Base-by-base conservation (phyloP, 2,329 filamentous ascomycete species). In the Drechslerella dactyloides region DNA sequence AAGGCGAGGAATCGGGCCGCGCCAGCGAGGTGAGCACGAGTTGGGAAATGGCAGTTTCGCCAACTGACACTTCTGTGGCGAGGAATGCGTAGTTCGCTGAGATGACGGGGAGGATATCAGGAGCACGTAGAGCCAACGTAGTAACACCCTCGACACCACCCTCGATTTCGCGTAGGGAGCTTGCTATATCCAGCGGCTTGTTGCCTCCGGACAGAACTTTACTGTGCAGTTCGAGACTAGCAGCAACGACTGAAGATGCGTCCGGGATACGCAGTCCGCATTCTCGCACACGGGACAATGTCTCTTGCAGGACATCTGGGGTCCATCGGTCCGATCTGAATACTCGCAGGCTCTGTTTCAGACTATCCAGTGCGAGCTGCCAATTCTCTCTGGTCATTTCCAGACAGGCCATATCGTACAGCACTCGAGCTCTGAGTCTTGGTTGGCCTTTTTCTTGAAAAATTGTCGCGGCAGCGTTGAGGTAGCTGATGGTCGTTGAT, bases 141-240 rank as follows among this genome's bases (percentile, higher is more conserved):
- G 85, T 85, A 69, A 82, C 85, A 1, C 80, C 77, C 24, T 65
- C 48, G 13, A 81, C 78, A 1, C 80, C 73, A 0, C 77, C 74
- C 1, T 78, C 75, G 1, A 86, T 75, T 4, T 80, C 85, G 10
- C 86, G 81, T 1, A 89, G 79, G 2, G 85, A 85, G 74, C 81
- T 85, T 2, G 80, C 79, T 11, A 89, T 81, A 75, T 89, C 84
- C 11, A 61, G 33, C 27, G 55, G 33, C 19, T 46, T 61, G 5
- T 23, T 19, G 35, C 48, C 52, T 15, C 19, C n/a, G 1, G 69
- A 58, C 85, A 78, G 79, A 87, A 86, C 82, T 50, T 79, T 83
- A 66, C 85, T 82, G 77, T 89, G 81, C 50, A 89, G 80, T 76
- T 89, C 87, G 85, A 87, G 88, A 76, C 88, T 86, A 56, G 87